Percentiles rank a stretch among this genome's conserved stretches.
Evolutionary conservation across 192 early-diverging fungal species (phyloP).

Genomic region (Coemansia sp.): DNA sequence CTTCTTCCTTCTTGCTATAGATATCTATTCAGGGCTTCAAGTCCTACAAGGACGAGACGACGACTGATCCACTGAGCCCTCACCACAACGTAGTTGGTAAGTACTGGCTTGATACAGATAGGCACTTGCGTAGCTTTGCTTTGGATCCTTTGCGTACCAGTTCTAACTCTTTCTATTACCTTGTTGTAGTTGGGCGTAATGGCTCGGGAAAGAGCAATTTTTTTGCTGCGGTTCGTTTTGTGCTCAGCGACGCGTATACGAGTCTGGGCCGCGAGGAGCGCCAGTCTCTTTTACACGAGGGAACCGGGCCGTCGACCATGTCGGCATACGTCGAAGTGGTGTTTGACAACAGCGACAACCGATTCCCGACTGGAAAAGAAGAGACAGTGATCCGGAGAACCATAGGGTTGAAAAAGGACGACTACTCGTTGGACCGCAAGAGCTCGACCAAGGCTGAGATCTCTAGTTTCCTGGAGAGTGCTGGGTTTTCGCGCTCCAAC

Average conservation of each 20-base stretch:
- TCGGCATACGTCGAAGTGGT: slow-evolving; percentile 95
- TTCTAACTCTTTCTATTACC: slow-evolving; percentile 14
- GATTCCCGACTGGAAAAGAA: slow-evolving; percentile 93
- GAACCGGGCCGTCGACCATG: slow-evolving; percentile 86
- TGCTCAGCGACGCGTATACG: slow-evolving; percentile 92
- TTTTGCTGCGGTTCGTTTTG: slow-evolving; percentile 92
- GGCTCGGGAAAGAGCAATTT: slow-evolving; percentile 98
- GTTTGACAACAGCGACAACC: slow-evolving; percentile 95
- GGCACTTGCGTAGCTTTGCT: neutral
- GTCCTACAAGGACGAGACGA: slow-evolving; percentile 96
- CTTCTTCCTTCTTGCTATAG: slow-evolving; percentile 8
- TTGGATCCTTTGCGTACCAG: neutral
- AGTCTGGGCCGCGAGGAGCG: slow-evolving; percentile 92
- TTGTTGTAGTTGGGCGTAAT: slow-evolving; percentile 78
- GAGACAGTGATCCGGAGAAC: slow-evolving; percentile 88
- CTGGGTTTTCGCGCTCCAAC: slow-evolving; percentile 95
- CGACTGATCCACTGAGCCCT: slow-evolving; percentile 87
- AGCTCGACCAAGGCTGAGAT: slow-evolving; percentile 90
- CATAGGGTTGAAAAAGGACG: slow-evolving; percentile 96
- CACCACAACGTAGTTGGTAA: slow-evolving; percentile 94
- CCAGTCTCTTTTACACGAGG: slow-evolving; percentile 91
- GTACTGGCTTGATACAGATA: neutral
- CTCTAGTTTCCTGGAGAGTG: slow-evolving; percentile 89
- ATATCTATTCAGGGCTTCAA: slow-evolving; percentile 99
- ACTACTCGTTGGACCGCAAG: slow-evolving; percentile 96